Conservation (phyloP, 257 asterid genomes). For the Solanum tarapatanum region DNA sequence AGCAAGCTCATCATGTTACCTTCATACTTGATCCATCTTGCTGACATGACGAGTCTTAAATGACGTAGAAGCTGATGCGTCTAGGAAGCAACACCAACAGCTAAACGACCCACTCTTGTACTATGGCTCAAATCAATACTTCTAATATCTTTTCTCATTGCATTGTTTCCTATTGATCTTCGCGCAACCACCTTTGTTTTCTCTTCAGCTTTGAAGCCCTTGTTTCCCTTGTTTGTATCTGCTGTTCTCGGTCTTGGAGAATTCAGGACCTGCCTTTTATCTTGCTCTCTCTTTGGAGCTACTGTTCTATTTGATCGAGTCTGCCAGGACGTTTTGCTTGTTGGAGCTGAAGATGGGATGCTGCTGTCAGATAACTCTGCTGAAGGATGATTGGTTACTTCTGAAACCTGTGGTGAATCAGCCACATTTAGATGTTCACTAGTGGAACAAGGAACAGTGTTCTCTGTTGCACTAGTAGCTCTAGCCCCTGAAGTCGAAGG, state of each 20-base stretch:
- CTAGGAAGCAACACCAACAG: conserved; percentile 28
- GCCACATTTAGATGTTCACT: background rate
- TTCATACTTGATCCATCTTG: background rate
- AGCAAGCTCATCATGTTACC: background rate
- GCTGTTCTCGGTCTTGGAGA: conserved; percentile 9
- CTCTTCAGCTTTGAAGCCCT: conserved; percentile 13
- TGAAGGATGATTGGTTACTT: conserved; percentile 27
- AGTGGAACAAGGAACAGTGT: conserved; percentile 1
- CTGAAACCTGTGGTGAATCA: conserved; percentile 16
- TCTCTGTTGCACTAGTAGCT: conserved; percentile 3
- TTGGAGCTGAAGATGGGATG: conserved; percentile 24
- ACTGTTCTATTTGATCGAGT: background rate
- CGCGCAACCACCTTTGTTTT: conserved; percentile 17
- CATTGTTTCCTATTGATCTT: background rate
- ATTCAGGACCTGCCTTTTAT: conserved; percentile 7
- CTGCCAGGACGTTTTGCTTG: conserved; percentile 1
- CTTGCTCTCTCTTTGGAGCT: conserved; percentile 15
- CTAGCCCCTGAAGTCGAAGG: conserved; percentile 11
- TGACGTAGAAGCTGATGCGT: background rate
- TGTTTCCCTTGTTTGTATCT: conserved; percentile 4
- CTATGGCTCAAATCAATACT: conserved; percentile 9
- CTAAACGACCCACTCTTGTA: conserved; percentile 15
- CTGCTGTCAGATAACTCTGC: conserved; percentile 31
- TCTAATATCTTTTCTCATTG: conserved; percentile 8
- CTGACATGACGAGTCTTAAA: background rate